phyloP scores from a whole-genome alignment of 768 basidiomycete species.

The Tubosaeta brunneosetosa region DNA sequence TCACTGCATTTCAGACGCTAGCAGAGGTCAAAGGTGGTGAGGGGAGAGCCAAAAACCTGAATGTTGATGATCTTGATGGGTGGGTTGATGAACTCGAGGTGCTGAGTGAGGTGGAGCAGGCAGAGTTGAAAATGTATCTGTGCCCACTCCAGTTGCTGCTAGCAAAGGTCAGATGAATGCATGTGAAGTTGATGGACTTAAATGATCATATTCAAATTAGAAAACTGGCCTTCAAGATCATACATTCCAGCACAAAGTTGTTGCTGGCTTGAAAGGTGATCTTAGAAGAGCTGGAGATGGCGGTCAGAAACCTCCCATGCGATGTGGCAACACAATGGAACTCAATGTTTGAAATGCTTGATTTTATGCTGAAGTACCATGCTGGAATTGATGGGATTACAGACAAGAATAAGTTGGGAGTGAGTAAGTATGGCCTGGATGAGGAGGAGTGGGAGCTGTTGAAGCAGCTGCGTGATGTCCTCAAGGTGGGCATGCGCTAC shows the following conservation, averaged over 20 bases:
- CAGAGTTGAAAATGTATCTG: too few species aligned
- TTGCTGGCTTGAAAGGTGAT: constrained; percentile 16
- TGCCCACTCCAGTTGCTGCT: too few species aligned
- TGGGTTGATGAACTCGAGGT: constrained; percentile 15
- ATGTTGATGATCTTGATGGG: constrained; percentile 2
- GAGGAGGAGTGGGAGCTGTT: constrained; percentile 32
- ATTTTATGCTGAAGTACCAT: too few species aligned
- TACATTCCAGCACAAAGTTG: constrained; percentile 18
- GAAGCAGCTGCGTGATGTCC: too few species aligned
- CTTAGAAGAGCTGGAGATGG: not conserved
- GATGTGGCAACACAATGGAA: too few species aligned
- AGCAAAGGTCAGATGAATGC: too few species aligned
- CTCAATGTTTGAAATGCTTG: too few species aligned
- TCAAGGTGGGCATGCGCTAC: too few species aligned
- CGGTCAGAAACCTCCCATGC: not conserved
- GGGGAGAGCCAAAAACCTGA: too few species aligned
- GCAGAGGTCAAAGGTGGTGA: too few species aligned
- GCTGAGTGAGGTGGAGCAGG: constrained; percentile 18
- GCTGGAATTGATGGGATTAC: constrained; percentile 20
- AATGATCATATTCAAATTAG: too few species aligned
- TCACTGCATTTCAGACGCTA: too few species aligned
- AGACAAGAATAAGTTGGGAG: constrained; percentile 2
- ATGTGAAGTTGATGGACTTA: constrained; percentile 14
- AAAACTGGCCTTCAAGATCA: constrained; percentile 19
- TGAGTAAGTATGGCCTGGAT: constrained; percentile 25